Base-by-base conservation (phyloP, 2,329 filamentous ascomycete genomes). In the Podosphaera aphanis region DNA sequence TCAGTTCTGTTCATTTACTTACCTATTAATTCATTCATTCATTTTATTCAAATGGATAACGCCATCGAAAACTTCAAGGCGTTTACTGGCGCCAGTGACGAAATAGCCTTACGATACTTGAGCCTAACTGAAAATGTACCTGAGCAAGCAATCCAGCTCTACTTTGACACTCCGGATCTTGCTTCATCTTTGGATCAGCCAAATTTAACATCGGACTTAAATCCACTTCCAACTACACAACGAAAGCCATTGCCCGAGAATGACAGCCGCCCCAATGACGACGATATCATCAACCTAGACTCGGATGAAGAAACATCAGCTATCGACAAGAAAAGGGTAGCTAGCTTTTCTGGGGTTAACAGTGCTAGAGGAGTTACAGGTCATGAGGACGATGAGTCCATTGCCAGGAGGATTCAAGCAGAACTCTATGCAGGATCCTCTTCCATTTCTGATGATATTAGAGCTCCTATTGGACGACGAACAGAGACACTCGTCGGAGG, bases 401-500 rank as follows among this genome's bases (percentile, higher is more conserved):
- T 95, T 77, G 90, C 90, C 5, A 75, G 86, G 60, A 74, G 83
- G 47, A 62, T 98, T 49, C 90, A 98, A 60, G 82, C 98, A 57
- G 85, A 98, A 62, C 71, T 93, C 58, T 95, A 94, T 55, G 70
- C 72, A 45, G 71, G 64, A 39, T 64, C 63, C 35, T 64, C 64
- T 49, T 55, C 59, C 43, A 64, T 64, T 49, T 58, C 65, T 33
- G 77, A 77, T 53, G 79, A 69, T 40, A 78, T 98, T 46, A 72
- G 90, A 56, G 90, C 90, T 42, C 90, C 90, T 7, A 92, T 98
- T 62, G 83, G 79, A 40, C 74, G 84, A 55, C 93, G 82, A 23
- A 92, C 83, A 11, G 90, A 98, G 64, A 93, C 85, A 0, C 70
- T 98, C 45, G 78, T 94, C 8, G 86, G 79, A 1, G 83, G 83